A percentile compares a stretch with the other conserved stretches of the same genome.
phyloP scores from a whole-genome alignment of 2,329 filamentous ascomycete genomes.

The Rutstroemia sp. region DNA sequence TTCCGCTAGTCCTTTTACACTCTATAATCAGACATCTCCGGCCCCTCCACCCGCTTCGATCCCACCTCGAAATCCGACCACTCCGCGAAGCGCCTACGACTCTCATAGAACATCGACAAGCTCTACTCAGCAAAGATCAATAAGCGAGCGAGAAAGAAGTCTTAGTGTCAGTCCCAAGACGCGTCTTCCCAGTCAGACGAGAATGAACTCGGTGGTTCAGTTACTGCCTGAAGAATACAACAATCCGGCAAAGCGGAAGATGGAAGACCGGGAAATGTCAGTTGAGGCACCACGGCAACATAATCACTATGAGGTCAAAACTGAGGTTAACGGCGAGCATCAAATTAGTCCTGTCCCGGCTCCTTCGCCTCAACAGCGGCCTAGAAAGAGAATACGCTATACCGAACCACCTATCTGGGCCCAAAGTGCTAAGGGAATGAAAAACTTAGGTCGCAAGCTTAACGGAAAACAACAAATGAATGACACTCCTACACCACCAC shows the following conservation, averaged over 20 bases:
- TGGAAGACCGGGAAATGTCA: constrained; percentile 23
- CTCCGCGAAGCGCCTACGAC: constrained; percentile 38
- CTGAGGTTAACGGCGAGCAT: constrained; percentile 20
- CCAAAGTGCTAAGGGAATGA: constrained; percentile 19
- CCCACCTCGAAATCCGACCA: constrained; percentile 35
- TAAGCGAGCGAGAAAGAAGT: constrained; percentile 60
- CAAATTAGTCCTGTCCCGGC: constrained; percentile 10
- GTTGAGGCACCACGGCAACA: constrained; percentile 15
- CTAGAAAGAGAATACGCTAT: constrained; percentile 42
- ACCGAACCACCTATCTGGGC: constrained; percentile 45
- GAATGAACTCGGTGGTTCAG: constrained; percentile 11
- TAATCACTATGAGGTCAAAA: constrained; percentile 14
- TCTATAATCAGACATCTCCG: constrained; percentile 28
- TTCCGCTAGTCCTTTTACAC: constrained; percentile 17
- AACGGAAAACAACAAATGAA: constrained; percentile 17
- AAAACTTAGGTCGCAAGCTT: constrained; percentile 15
- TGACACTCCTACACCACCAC: constrained; percentile 11
- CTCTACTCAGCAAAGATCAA: constrained; percentile 37
- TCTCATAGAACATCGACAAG: constrained; percentile 39
- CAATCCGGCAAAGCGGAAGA: constrained; percentile 22
- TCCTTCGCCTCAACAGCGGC: constrained; percentile 32
- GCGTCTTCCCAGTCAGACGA: constrained; percentile 36
- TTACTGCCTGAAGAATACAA: constrained; percentile 18
- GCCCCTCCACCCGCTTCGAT: constrained; percentile 33
- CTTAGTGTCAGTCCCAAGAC: constrained; percentile 76